Evolutionary conservation across 2,329 filamentous ascomycete species (phyloP).

Genomic region (Pseudopithomyces maydicus): DNA sequence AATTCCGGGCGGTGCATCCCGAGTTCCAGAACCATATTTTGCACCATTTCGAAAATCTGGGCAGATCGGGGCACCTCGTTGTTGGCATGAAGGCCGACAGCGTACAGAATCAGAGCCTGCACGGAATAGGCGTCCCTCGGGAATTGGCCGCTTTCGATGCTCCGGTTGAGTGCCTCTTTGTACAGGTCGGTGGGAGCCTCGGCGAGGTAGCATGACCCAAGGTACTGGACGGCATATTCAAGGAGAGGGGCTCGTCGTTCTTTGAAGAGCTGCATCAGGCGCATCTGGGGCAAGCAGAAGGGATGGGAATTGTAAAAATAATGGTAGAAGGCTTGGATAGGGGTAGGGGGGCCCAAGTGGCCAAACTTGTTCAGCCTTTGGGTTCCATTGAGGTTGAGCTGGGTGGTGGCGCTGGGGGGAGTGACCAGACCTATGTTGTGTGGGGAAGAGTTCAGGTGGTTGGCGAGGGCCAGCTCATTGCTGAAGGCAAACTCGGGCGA

Average conservation of each 20-base stretch:
- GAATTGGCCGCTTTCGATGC: conserved; percentile 37
- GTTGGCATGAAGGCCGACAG: conserved; percentile 78
- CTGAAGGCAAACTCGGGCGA: conserved; percentile 40
- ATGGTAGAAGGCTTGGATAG: conserved; percentile 45
- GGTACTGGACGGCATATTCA: conserved; percentile 60
- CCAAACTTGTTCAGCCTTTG: conserved; percentile 36
- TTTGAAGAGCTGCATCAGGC: conserved; percentile 48
- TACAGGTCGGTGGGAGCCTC: conserved; percentile 52
- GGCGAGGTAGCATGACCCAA: conserved; percentile 60
- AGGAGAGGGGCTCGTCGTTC: conserved; percentile 49
- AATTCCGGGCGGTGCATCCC: conserved; percentile 74
- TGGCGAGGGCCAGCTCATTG: conserved; percentile 26
- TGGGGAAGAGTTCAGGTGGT: conserved; percentile 29
- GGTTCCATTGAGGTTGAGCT: conserved; percentile 41
- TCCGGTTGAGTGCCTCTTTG: conserved; percentile 43
- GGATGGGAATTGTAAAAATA: conserved; percentile 63
- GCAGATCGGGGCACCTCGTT: conserved; percentile 72
- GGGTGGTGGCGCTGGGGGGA: conserved; percentile 26
- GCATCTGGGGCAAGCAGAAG: conserved; percentile 57
- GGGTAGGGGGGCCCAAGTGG: conserved; percentile 33
- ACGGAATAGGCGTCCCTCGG: conserved; percentile 61
- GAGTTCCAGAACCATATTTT: conserved; percentile 74
- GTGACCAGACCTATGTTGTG: conserved; percentile 25
- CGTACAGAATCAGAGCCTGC: conserved; percentile 77
- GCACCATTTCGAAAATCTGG: conserved; percentile 69